These are phyloP conservation scores for Penicillium sp. DNA, from an alignment of 2,329 filamentous ascomycete species.

Conservation along the genomic window DNA sequence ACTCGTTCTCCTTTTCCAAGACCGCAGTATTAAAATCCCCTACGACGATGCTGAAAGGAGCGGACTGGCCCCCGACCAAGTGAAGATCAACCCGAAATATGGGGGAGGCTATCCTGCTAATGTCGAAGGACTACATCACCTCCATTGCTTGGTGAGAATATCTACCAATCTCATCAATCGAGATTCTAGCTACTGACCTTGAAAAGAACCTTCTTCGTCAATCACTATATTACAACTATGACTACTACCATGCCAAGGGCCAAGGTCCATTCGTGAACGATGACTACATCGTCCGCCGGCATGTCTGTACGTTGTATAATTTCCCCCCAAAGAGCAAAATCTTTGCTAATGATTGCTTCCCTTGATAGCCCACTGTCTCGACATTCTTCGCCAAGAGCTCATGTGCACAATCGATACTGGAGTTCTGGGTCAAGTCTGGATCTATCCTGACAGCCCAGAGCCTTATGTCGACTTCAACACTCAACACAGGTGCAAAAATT, in stretches of 20 bases:
- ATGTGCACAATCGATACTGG: slow-evolving; percentile 65
- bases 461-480: slow-evolving; percentile 66
- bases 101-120: slow-evolving; percentile 56
- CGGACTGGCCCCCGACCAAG: slow-evolving; percentile 57
- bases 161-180: background rate
- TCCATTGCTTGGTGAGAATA: slow-evolving; percentile 56
- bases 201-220: slow-evolving; percentile 61
- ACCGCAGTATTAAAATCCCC: slow-evolving; percentile 53
- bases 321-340: background rate
- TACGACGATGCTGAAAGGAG: slow-evolving; percentile 52
- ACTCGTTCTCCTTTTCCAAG: slow-evolving; percentile 26
- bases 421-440: slow-evolving; percentile 65
- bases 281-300: slow-evolving; percentile 56
- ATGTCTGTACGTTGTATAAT: slow-evolving; percentile 55
- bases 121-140: slow-evolving; percentile 35
- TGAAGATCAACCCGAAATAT: slow-evolving; percentile 57
- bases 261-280: slow-evolving; percentile 59
- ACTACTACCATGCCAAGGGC: slow-evolving; percentile 56
- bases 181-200: background rate
- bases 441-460: slow-evolving; percentile 45
- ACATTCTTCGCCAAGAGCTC: slow-evolving; percentile 62
- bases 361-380: slow-evolving; percentile 58
- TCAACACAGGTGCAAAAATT: slow-evolving; percentile 60
- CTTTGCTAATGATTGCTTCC: background rate
- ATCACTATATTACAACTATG: slow-evolving; percentile 60